Evolutionary conservation across 1,139 yeast genomes (phyloP), one percentile per base, ranked within the genome.

Genomic region (Tardiomyces digboiensis): DNA sequence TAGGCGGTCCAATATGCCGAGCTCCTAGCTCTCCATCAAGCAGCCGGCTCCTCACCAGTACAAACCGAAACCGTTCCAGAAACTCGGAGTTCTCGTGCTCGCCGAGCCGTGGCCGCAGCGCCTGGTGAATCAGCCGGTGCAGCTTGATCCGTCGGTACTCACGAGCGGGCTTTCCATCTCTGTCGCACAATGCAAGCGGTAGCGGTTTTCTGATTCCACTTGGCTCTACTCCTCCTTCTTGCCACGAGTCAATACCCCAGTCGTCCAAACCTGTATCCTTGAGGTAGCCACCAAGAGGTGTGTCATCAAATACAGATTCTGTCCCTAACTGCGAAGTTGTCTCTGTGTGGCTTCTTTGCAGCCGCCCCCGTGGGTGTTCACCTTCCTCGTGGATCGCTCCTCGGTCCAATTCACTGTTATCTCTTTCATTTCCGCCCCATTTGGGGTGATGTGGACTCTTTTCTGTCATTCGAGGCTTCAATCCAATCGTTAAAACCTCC

Each of bases 61-160:
- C 53, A 50, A 71, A 72, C 38, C 73, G 61, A 51, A 72, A 71
- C 45, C 72, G 67, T 45, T 72, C 77, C 39, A 68, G 50, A 51
- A 72, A 72, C 42, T 58, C 52, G 19, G 52, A 40, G 18, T 58
- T 63, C 45, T 67, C 72, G 13, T 49, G 52, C 3, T 46, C 48
- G 5, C 58, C 48, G 19, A 67, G 54, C 18, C 49, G 44, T 19
- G 61, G 48, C 36, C 49, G 46, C 23, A 64, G 43, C 3, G 66
- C 62, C 13, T 49, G 40, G 16, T 52, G 46, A 7, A 64, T 40
- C 40, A 60, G 44, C 7, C 44, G 39, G 1, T 54, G 47, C 41
- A 62, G 59, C 22, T 60, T 51, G 21, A 47, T 49, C 37, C 49
- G 47, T n/a, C 54, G 55, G 39, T 56, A 40, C 29, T 7, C 6